phyloP scores from a whole-genome alignment of 2,329 filamentous ascomycete genomes.

The Tolypocladium album region DNA sequence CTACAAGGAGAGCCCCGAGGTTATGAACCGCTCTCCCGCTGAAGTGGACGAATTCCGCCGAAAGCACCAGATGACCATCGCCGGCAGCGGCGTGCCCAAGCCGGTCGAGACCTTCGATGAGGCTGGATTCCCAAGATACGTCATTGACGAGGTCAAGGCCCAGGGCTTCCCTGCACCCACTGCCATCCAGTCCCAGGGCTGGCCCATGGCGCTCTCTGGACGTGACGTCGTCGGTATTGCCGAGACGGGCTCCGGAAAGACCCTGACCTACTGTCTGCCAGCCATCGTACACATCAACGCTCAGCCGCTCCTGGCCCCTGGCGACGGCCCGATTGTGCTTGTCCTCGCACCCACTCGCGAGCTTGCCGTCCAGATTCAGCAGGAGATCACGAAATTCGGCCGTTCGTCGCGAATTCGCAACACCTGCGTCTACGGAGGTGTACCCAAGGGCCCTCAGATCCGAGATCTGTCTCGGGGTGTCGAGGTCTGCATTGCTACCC shows the following conservation, averaged over 20 bases:
- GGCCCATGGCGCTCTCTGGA: slow-evolving; percentile 97
- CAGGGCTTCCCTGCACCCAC: slow-evolving; percentile 92
- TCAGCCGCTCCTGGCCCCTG: slow-evolving; percentile 87
- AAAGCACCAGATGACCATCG: slow-evolving; percentile 73
- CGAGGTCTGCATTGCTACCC: slow-evolving; percentile 97
- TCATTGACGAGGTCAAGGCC: slow-evolving; percentile 97
- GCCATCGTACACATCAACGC: slow-evolving; percentile 99
- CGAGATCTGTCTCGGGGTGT: slow-evolving; percentile 90
- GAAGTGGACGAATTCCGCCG: slow-evolving; percentile 86
- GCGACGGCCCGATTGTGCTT: slow-evolving; percentile 92
- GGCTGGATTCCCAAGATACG: slow-evolving; percentile 91
- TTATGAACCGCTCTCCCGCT: slow-evolving; percentile 59
- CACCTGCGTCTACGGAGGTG: slow-evolving; percentile 98
- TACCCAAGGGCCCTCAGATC: slow-evolving; percentile 94
- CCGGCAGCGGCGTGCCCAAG: slow-evolving; percentile 74
- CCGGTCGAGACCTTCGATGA: slow-evolving; percentile 97
- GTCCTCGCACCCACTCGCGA: slow-evolving; percentile 95
- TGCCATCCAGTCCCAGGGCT: slow-evolving; percentile 94
- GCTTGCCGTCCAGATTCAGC: slow-evolving; percentile 95
- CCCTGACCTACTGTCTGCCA: slow-evolving; percentile 92
- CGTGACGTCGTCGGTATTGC: slow-evolving; percentile 98
- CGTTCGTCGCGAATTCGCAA: slow-evolving; percentile 97
- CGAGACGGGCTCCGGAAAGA: slow-evolving; percentile 98
- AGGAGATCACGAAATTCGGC: slow-evolving; percentile 97
- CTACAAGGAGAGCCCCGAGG: slow-evolving; percentile 88